A percentile compares a stretch with the other conserved stretches of the same genome.
Conservation (phyloP, 805 yeast genomes). For the Wickerhamiella azyma region DNA sequence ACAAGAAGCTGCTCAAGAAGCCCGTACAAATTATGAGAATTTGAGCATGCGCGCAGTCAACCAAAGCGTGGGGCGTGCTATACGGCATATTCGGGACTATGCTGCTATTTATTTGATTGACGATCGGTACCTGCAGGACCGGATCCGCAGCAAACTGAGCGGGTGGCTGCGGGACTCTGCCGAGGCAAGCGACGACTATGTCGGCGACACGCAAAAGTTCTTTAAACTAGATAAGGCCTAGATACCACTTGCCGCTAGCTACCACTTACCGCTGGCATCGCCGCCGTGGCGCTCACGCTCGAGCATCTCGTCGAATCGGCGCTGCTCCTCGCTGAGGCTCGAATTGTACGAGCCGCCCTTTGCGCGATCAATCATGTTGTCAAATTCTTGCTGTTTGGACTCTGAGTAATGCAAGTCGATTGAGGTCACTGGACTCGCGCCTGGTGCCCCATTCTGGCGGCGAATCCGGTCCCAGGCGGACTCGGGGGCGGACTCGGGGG, state of each 20-base stretch:
- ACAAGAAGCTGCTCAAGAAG: slow-evolving; percentile 27
- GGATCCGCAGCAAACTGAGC: slow-evolving; percentile 48
- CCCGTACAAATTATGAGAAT: slow-evolving; percentile 58
- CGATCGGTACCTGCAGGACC: slow-evolving; percentile 35
- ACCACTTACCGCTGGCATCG: slow-evolving; percentile 7
- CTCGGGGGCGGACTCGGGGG: neutral
- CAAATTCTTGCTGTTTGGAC: slow-evolving; percentile 3
- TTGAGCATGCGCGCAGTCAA: slow-evolving; percentile 83
- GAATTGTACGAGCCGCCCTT: neutral
- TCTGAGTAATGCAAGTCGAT: neutral
- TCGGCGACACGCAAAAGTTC: slow-evolving; percentile 4
- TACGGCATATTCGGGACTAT: slow-evolving; percentile 70
- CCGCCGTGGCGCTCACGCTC: slow-evolving; percentile 13
- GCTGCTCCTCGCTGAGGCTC: slow-evolving; percentile 11
- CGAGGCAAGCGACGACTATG: slow-evolving; percentile 15
- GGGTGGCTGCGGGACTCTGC: slow-evolving; percentile 49
- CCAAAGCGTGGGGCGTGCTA: slow-evolving; percentile 86
- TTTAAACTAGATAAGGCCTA: neutral
- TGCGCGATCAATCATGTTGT: slow-evolving; percentile 4
- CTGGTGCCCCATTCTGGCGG: neutral
- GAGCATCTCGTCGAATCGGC: slow-evolving; percentile 14
- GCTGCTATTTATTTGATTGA: slow-evolving; percentile 65
- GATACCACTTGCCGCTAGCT: too few species aligned
- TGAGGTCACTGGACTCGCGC: neutral
- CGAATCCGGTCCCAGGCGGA: neutral